phyloP scores from a whole-genome alignment of 2,329 filamentous ascomycete genomes.

The Diaporthe ampelina region DNA sequence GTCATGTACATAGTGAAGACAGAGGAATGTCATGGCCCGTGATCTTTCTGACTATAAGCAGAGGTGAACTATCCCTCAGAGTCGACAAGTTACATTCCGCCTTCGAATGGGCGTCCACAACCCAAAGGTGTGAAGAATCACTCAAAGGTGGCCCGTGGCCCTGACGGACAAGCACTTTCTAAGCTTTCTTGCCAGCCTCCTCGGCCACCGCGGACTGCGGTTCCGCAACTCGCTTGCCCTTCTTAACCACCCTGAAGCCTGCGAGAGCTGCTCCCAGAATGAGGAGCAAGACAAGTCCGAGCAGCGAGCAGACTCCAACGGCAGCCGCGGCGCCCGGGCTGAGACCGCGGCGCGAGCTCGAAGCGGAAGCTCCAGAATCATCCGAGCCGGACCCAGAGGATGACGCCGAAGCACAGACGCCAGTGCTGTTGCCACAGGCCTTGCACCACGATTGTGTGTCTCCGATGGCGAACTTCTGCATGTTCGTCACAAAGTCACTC shows the following conservation, averaged over 20 bases:
- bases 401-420: slow-evolving; percentile 67
- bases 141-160: neutral
- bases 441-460: slow-evolving; percentile 78
- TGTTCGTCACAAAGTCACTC: slow-evolving; percentile 74
- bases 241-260: slow-evolving; percentile 37
- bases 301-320: slow-evolving; percentile 34
- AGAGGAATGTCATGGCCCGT: slow-evolving; percentile 7
- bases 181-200: slow-evolving; percentile 33
- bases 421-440: slow-evolving; percentile 80
- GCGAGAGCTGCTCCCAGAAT: slow-evolving; percentile 31
- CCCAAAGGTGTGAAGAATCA: neutral
- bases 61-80: slow-evolving; percentile 13
- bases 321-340: slow-evolving; percentile 35
- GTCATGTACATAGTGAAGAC: slow-evolving; percentile 4
- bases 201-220: neutral
- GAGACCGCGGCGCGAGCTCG: slow-evolving; percentile 30
- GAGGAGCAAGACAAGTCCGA: slow-evolving; percentile 35
- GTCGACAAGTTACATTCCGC: neutral
- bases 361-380: slow-evolving; percentile 25
- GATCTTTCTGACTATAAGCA: slow-evolving; percentile 4
- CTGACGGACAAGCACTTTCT: neutral
- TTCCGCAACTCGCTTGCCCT: slow-evolving; percentile 10
- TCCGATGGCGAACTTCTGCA: slow-evolving; percentile 77
- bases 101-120: slow-evolving; percentile 7
- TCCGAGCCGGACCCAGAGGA: slow-evolving; percentile 47